Base-by-base conservation (phyloP, 2,329 filamentous ascomycete species). In the Aspergillus sp. region DNA sequence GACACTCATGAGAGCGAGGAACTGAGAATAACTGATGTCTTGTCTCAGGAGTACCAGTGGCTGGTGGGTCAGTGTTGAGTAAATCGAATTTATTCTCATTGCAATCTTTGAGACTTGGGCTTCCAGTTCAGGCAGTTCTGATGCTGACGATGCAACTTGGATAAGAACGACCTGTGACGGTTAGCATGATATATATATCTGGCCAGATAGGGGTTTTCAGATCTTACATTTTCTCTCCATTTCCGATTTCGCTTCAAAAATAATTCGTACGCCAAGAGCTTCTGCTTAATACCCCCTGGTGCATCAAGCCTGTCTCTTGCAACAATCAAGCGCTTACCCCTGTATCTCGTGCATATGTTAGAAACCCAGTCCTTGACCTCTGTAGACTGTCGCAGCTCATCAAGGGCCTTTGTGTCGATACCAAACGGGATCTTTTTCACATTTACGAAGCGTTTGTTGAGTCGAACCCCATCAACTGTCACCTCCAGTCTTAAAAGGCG, bases 221-320 rank as follows among this genome's bases (percentile, higher is more conserved):
- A 29, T 46, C 63, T 56, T 58, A 75, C 75, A 58, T 80, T 86
- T 52, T 90, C 87, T 50, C 83, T 79, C 86, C 88, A 95, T 60
- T 93, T 78, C 0, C 90, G 90, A 62, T 95, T 86, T 65, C 86
- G 88, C 67, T 95, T 93, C 39, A 97, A 74, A 69, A 97, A 96
- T 6, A 95, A 69, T 67, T 96, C 90, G 58, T 87, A 95, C 1
- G 90, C 85, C 31, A 95, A 74, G 6, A 97, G 77, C 75, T 96
- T 96, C 68, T 95, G 90, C 40, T 90, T 82, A 35, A 97, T 89
- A 48, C 91, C 91, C 40, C 90, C 86, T 37, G 95, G 86, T 53
- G 87, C 84, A 67, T 97, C 91, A 31, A 96, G 79, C 75, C 95
- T 93, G 67, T 97, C 91, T 45, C 91, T 82, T 6, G 89, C 90